Evolutionary conservation across 2,329 filamentous ascomycete genomes (phyloP).

Genomic region (Xylariaceae sp.): DNA sequence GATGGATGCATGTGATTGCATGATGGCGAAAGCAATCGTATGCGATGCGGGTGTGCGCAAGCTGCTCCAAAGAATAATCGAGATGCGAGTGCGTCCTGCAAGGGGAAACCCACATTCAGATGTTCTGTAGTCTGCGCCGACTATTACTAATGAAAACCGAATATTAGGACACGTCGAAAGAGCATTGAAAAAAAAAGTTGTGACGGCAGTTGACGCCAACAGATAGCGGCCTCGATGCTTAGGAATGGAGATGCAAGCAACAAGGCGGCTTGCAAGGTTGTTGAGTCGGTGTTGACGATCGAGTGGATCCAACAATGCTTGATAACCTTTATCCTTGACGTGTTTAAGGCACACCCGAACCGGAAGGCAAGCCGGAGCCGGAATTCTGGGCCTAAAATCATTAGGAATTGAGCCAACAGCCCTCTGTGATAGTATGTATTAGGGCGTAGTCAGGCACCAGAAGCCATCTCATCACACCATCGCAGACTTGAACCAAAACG

Average conservation of each 20-base stretch:
- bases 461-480: slow-evolving; percentile 13
- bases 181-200: slow-evolving; percentile 1
- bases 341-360: slow-evolving; percentile 1
- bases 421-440: slow-evolving; percentile 7
- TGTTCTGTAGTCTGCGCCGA: slow-evolving; percentile 8
- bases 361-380: slow-evolving; percentile 16
- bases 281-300: slow-evolving; percentile 3
- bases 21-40: not conserved
- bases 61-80: slow-evolving; percentile 2
- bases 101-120: slow-evolving; percentile 6
- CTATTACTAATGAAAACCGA: not conserved
- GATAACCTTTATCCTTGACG: slow-evolving; percentile 3
- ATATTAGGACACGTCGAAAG: not conserved
- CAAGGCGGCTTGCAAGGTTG: no score
- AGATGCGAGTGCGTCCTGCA: slow-evolving; percentile 10
- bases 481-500: slow-evolving; percentile 4
- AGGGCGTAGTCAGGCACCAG: slow-evolving; percentile 7
- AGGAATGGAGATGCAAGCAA: no score
- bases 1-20: slow-evolving; percentile 1
- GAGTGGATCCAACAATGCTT: slow-evolving; percentile 5
- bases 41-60: not conserved
- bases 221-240: not conserved
- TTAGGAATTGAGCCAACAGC: slow-evolving; percentile 14
- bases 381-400: slow-evolving; percentile 3
- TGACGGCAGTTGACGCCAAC: not conserved